Base-by-base conservation (phyloP, 208 protist genomes). In the Crithidia sp. region DNA sequence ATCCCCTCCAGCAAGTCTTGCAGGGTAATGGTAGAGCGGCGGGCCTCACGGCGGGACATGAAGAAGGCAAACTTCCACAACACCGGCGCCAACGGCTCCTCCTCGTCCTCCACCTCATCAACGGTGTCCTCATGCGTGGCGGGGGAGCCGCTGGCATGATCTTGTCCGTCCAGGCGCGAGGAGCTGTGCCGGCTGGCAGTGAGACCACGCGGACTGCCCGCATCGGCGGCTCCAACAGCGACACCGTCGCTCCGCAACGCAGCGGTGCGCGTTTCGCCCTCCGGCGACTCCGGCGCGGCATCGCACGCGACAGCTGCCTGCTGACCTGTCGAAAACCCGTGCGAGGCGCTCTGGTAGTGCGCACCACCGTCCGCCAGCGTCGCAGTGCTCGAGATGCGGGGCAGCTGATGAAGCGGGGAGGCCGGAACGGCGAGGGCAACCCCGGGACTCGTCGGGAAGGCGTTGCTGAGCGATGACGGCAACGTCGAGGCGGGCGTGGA, bases 41-140 rank as follows among this genome's bases (percentile, higher is more conserved):
- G 67, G 8, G 86, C 77, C 44, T 94, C 89, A 14, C 89, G 85
- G 12, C 72, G 76, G 19, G 91, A 91, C 89, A 94, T 96, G 76
- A 90, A 89, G 71, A 87, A 96, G 19, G 89, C 89, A 74, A 94
- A 96, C 76, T 96, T 96, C 87, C 89, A 96, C n/a, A 89, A 96
- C 37, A 94, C 82, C 3, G 86, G 83, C 40, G 76, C 82, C 13
- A 86, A 75, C 44, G 67, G 63, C 36, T 85, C 44, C 19, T 62
- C 52, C 43, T 86, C 77, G 6, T 68, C 79, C 49, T 83, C 76
- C 14, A 66, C 60, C 2, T 66, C 49, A n/a, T 56, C 60, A 28
- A 41, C 55, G 47, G 71, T 65, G 63, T 81, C 61, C 40, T 66
- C 66, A n/a, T 71, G 56, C 44, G 40, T 9, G 13, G 44, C 45